These are phyloP conservation scores for Kodamaea lidongshanica DNA, from an alignment of 805 yeast genomes.

Conservation along the genomic window DNA sequence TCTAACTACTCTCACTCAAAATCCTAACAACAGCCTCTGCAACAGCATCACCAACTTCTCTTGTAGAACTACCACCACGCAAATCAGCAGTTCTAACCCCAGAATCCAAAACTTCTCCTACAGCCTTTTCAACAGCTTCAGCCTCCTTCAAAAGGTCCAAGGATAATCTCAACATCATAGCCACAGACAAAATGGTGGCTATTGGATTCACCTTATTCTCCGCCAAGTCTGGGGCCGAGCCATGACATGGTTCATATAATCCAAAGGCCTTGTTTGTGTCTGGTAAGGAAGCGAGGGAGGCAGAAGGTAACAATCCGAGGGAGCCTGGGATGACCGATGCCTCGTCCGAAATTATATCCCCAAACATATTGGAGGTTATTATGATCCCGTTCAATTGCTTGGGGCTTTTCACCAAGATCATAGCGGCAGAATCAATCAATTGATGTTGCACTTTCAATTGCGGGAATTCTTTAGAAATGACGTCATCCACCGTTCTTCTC, in stretches of 20 bases:
- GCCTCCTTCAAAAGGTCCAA: constrained; percentile 81
- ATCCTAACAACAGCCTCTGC: constrained; percentile 62
- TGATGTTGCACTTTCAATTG: constrained; percentile 83
- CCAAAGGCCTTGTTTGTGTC: constrained; percentile 94
- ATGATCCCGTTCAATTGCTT: constrained; percentile 87
- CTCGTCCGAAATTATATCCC: constrained; percentile 96
- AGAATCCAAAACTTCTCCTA: constrained; percentile 67
- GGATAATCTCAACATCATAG: constrained; percentile 94
- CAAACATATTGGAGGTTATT: constrained; percentile 94
- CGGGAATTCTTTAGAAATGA: constrained; percentile 85
- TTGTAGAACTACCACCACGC: constrained; percentile 76
- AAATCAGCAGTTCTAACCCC: constrained; percentile 91
- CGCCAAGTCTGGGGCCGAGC: constrained; percentile 94
- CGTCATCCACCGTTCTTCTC: constrained; percentile 88
- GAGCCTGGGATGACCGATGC: constrained; percentile 98
- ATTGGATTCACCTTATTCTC: constrained; percentile 87
- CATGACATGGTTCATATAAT: constrained; percentile 96
- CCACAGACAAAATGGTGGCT: constrained; percentile 92
- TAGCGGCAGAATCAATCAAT: constrained; percentile 97
- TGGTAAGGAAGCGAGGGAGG: constrained; percentile 95
- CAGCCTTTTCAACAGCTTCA: constrained; percentile 82
- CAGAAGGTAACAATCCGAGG: constrained; percentile 89
- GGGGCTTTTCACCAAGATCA: constrained; percentile 92
- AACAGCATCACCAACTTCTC: constrained; percentile 92
- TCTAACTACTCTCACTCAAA: too few species aligned